These are phyloP conservation scores for Epichloe coenophiala DNA, from an alignment of 2,329 filamentous ascomycete genomes.

Conservation along the genomic window DNA sequence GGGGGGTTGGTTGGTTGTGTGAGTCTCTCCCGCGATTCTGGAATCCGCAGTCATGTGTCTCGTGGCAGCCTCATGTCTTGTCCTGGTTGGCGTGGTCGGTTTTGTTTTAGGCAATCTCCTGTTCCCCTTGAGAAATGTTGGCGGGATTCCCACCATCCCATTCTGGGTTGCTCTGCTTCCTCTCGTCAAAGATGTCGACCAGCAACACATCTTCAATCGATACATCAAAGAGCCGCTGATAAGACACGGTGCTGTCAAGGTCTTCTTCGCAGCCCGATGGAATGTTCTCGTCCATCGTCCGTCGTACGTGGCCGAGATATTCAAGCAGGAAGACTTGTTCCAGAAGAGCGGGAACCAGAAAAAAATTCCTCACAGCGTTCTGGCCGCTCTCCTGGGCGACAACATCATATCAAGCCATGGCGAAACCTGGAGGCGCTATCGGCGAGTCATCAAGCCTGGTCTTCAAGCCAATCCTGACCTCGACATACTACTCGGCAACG, in stretches of 20 bases:
- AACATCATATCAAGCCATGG: slow-evolving; percentile 27
- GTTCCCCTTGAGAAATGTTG: slow-evolving; percentile 13
- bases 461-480: slow-evolving; percentile 16
- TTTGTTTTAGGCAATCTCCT: slow-evolving; percentile 7
- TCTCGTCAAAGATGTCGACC: slow-evolving; percentile 28
- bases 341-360: slow-evolving; percentile 27
- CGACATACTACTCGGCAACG: slow-evolving; percentile 12
- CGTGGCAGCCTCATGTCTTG: background rate
- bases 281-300: slow-evolving; percentile 32
- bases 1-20: background rate
- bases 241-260: slow-evolving; percentile 30
- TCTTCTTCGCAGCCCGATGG: slow-evolving; percentile 36
- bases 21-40: background rate
- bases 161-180: slow-evolving; percentile 30
- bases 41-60: background rate
- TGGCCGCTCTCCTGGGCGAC: slow-evolving; percentile 24
- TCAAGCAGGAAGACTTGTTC: slow-evolving; percentile 19
- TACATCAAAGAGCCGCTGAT: slow-evolving; percentile 25
- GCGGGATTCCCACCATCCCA: slow-evolving; percentile 28
- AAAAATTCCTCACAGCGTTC: slow-evolving; percentile 25
- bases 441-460: slow-evolving; percentile 21
- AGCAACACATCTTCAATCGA: slow-evolving; percentile 24
- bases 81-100: background rate
- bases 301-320: slow-evolving; percentile 25
- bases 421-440: slow-evolving; percentile 21